These are phyloP conservation scores for Ophiognomonia clavigignenti-juglandacearum DNA, from an alignment of 2,329 filamentous ascomycete species.

Conservation along the genomic window DNA sequence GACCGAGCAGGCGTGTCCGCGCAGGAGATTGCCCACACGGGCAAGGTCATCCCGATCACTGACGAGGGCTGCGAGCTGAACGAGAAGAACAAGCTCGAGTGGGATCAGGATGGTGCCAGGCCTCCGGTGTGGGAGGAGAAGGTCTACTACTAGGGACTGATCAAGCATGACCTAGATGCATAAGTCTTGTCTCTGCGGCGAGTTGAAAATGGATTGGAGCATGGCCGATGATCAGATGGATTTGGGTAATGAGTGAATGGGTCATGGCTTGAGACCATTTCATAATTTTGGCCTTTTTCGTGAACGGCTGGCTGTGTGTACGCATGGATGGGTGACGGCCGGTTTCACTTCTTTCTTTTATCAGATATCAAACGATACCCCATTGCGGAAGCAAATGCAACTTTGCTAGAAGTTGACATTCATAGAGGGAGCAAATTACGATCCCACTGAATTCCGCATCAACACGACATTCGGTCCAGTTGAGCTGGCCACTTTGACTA, in stretches of 20 bases:
- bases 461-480: too few relatives aligned
- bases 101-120: slow-evolving; percentile 28
- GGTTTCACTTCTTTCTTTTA: neutral
- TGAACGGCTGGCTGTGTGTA: neutral
- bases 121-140: slow-evolving; percentile 33
- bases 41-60: slow-evolving; percentile 69
- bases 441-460: too few relatives aligned
- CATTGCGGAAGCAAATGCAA: neutral
- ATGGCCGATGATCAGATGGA: too few relatives aligned
- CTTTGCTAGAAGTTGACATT: slow-evolving; percentile 1
- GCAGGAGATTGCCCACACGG: slow-evolving; percentile 72
- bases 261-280: neutral
- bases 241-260: neutral
- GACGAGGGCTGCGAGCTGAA: slow-evolving; percentile 70
- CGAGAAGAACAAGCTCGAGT: slow-evolving; percentile 54
- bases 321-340: neutral
- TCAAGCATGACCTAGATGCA: neutral
- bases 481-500: too few relatives aligned
- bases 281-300: neutral
- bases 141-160: slow-evolving; percentile 26
- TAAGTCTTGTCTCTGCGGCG: neutral
- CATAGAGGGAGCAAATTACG: neutral
- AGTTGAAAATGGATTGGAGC: neutral
- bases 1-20: slow-evolving; percentile 69
- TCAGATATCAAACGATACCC: slow-evolving; percentile 4